Base-by-base conservation (phyloP, 2,329 filamentous ascomycete genomes). In the Stagonosporopsis rhizophila region DNA sequence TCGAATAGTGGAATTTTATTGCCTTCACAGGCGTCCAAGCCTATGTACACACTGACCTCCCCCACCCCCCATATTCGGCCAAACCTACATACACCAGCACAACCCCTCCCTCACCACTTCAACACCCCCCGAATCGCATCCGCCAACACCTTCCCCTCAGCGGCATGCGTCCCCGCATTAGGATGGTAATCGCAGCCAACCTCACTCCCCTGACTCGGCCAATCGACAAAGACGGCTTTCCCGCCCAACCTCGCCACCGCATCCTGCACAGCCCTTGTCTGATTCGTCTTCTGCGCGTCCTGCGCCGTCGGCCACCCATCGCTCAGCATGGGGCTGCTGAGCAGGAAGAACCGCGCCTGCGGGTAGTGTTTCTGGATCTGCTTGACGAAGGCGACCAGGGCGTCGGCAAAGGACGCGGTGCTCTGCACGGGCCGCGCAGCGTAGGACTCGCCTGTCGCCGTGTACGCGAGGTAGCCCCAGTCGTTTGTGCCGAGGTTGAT, bases 401-500 rank as follows among this genome's bases (percentile, higher is more conserved):
- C 66, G n/a, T 59, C 45, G 6, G 62, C 64, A 40, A 61, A 70
- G 1, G 46, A 42, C 2, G 55, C 20, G 0, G 40, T 47, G 6
- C 55, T 54, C 3, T 67, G 58, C 1, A 49, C 48, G 1, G 45
- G 52, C 14, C 67, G 66, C 8, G 58, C 47, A 17, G 56, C 56
- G 25, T 53, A 55, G 12, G 32, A 38, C 8, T 55, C 44, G 2
- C 52, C 52, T 2, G 28, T 7, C 11, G 52, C 38, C 28, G 42
- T n/a, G 38, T 27, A 55, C 23, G 35, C 46, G 14, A 56, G 56
- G 60, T 79, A 79, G 38, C 70, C 68, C 56, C 78, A 80, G 62
- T 80, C 78, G 54, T 80, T 80, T 39, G 78, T 80, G 28, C 78
- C 78, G 0, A 81, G 73, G 55, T 78, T 79, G 59, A 81, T 76